Conservation (phyloP, 78 protist genomes). For the Dictyostelium intermedium region DNA sequence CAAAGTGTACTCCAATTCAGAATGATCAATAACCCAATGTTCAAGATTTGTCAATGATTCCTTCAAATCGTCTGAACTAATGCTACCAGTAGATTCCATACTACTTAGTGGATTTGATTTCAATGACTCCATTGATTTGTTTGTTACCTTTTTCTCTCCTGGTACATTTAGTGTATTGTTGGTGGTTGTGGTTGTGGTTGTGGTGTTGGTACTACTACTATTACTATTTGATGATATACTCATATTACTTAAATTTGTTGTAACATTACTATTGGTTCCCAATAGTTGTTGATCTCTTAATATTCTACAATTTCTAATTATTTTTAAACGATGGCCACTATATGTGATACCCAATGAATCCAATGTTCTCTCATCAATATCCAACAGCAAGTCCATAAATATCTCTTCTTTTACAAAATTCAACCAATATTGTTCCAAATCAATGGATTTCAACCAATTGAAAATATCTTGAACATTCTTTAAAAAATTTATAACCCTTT, state of each 20-base stretch:
- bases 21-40: conserved; percentile 37
- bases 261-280: background rate
- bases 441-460: conserved; percentile 49
- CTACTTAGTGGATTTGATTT: conserved; percentile 27
- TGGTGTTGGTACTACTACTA: too few relatives aligned
- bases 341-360: conserved; percentile 26
- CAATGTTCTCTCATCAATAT: conserved; percentile 43
- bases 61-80: conserved; percentile 49
- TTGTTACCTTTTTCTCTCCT: background rate
- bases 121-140: conserved; percentile 7
- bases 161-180: background rate
- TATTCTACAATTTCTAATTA: conserved; percentile 27
- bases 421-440: conserved; percentile 38
- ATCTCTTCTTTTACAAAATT: conserved; percentile 78
- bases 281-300: conserved; percentile 39
- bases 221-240: too few relatives aligned
- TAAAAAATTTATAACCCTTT: conserved; percentile 41
- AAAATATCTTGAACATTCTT: conserved; percentile 64
- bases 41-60: conserved; percentile 25
- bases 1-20: conserved; percentile 67
- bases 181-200: background rate
- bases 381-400: conserved; percentile 59
- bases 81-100: conserved; percentile 28
- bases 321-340: conserved; percentile 55
- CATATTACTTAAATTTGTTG: too few relatives aligned